Evolutionary conservation across 2,329 filamentous ascomycete genomes (phyloP).

Genomic region (Drechmeria coniospora): DNA sequence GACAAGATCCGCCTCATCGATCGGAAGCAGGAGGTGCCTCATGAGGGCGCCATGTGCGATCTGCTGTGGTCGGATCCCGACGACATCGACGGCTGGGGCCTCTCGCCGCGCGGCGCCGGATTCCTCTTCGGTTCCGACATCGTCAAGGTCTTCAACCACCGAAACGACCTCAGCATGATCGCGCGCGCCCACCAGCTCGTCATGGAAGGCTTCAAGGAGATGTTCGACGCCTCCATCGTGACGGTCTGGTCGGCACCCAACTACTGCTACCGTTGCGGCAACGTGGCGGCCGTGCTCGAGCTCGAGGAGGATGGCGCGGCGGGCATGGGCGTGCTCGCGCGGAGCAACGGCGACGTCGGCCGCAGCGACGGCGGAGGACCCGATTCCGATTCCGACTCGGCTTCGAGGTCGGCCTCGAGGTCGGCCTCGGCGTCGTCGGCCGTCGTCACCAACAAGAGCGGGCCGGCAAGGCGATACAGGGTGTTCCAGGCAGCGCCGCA

Average conservation of each 20-base stretch:
- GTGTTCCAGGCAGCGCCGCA: constrained; percentile 96
- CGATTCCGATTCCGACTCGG: no score
- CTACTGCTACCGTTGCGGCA: constrained; percentile 92
- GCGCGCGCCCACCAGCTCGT: constrained; percentile 92
- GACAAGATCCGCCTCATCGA: constrained; percentile 93
- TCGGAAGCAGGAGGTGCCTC: constrained; percentile 93
- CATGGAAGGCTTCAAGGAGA: constrained; percentile 99
- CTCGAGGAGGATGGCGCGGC: constrained; percentile 74
- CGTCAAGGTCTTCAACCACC: constrained; percentile 88
- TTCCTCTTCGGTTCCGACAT: constrained; percentile 95
- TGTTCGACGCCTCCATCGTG: constrained; percentile 92
- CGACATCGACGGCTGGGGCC: constrained; percentile 92
- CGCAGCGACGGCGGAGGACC: constrained; percentile 41
- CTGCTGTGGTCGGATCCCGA: constrained; percentile 96
- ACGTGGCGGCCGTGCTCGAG: constrained; percentile 89
- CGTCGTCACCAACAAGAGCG: constrained; percentile 31
- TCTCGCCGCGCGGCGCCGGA: constrained; percentile 84
- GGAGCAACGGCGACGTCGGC: constrained; percentile 55
- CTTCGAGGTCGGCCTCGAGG: constrained; percentile 28
- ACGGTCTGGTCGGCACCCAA: constrained; percentile 98
- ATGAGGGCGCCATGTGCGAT: constrained; percentile 98
- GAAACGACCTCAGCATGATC: constrained; percentile 82
- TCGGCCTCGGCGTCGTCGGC: constrained; percentile 27
- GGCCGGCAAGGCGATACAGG: constrained; percentile 77
- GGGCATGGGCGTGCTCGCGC: constrained; percentile 53